Conservation (phyloP, 1,284 basidiomycete species). For the Lentinus polychrous region DNA sequence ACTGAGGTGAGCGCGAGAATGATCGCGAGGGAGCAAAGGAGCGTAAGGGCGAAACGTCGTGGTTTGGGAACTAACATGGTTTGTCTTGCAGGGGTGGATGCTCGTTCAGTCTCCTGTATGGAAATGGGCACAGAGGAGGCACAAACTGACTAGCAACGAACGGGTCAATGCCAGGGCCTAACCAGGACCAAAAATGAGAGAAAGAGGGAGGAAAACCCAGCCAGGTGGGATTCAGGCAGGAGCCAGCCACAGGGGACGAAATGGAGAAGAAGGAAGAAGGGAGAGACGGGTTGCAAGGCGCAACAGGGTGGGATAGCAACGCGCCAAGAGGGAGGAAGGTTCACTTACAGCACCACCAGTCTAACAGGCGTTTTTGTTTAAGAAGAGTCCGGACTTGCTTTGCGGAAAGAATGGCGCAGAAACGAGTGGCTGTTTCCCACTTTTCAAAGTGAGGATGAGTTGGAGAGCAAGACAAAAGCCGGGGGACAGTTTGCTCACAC, state of each 20-base stretch:
- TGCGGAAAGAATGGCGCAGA: slow-evolving; percentile 5
- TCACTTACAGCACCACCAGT: neutral
- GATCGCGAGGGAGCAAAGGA: slow-evolving; percentile 52
- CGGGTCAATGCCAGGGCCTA: slow-evolving; percentile 10
- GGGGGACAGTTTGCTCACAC: no score
- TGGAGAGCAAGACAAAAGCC: neutral
- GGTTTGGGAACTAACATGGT: slow-evolving; percentile 39
- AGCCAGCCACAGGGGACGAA: slow-evolving; percentile 12
- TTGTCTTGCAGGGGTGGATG: slow-evolving; percentile 10
- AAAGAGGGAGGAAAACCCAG: slow-evolving; percentile 8
- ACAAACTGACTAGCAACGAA: slow-evolving; percentile 4
- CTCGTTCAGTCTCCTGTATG: neutral
- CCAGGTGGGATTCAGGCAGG: neutral
- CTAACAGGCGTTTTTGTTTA: neutral
- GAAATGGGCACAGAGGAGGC: neutral
- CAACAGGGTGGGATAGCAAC: neutral
- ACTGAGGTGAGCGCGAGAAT: slow-evolving; percentile 38
- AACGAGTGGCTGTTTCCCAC: slow-evolving; percentile 4
- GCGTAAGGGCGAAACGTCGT: slow-evolving; percentile 46
- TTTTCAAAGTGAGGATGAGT: neutral
- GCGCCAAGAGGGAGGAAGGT: neutral
- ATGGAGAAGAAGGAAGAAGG: slow-evolving; percentile 5
- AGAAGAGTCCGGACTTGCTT: neutral
- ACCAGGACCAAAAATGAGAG: slow-evolving; percentile 6
- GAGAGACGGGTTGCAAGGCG: slow-evolving; percentile 13